Conservation (phyloP, 2,329 filamentous ascomycete genomes). For the Botryosphaeria dothidea region DNA sequence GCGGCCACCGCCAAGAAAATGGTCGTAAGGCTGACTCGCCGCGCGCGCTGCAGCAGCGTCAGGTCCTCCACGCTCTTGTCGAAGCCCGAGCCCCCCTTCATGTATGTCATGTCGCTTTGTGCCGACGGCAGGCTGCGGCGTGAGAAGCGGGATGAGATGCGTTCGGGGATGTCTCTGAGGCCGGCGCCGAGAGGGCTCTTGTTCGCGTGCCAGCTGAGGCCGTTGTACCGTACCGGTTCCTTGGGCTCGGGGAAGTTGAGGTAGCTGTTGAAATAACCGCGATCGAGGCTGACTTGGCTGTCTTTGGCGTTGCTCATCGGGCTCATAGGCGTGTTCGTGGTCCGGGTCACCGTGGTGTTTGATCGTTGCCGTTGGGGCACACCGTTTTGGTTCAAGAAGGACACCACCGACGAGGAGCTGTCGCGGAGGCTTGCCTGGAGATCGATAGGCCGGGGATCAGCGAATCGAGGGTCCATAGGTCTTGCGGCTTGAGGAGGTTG, state of each 20-base stretch:
- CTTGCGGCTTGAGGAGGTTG: background rate
- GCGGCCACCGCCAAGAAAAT: background rate
- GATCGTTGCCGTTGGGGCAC: background rate
- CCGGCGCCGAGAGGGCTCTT: background rate
- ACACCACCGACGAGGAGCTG: background rate
- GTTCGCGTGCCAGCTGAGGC: background rate
- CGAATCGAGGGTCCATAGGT: background rate
- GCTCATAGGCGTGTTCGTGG: background rate
- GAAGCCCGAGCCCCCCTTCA: background rate
- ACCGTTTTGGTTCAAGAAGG: conserved; percentile 7
- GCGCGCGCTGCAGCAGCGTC: background rate
- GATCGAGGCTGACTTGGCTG: background rate
- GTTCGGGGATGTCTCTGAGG: background rate
- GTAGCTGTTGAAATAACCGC: conserved; percentile 1
- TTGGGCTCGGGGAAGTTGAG: background rate
- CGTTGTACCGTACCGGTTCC: background rate
- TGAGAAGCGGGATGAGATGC: background rate
- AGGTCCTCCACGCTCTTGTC: background rate
- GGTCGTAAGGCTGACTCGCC: background rate
- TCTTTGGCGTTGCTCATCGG: background rate
- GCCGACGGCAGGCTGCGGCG: background rate
- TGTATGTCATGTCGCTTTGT: background rate
- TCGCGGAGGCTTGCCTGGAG: background rate
- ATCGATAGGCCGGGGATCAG: background rate
- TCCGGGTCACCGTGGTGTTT: background rate